Conservation (phyloP, 2,329 filamentous ascomycete genomes). For the Aspergillus persii region DNA sequence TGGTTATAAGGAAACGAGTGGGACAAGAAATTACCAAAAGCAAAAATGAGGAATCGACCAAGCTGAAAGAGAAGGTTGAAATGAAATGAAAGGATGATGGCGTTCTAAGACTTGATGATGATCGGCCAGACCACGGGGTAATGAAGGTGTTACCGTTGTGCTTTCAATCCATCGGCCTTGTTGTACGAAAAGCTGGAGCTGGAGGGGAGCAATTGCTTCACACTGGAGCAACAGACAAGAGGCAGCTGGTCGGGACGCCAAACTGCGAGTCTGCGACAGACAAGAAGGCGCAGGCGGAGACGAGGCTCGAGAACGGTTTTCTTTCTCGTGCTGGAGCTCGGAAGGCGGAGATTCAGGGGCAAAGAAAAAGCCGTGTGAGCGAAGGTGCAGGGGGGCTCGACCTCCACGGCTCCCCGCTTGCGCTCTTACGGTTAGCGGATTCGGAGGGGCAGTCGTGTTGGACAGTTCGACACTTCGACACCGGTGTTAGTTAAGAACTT, state of each 20-base stretch:
- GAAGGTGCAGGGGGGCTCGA: conserved; percentile 5
- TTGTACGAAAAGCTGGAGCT: not conserved
- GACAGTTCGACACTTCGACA: too few relatives aligned
- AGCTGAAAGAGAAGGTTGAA: conserved; percentile 10
- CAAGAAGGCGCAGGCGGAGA: not conserved
- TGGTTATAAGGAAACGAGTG: conserved; percentile 16
- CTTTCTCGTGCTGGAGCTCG: not conserved
- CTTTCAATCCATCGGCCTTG: not conserved
- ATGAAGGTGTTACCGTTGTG: not conserved
- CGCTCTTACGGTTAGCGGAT: conserved; percentile 3
- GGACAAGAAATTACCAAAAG: conserved; percentile 19
- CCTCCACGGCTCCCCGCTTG: conserved; percentile 8
- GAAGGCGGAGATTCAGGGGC: conserved; percentile 18
- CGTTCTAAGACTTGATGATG: conserved; percentile 19
- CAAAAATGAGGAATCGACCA: conserved; percentile 13
- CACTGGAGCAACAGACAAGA: not conserved
- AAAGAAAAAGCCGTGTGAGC: conserved; percentile 3
- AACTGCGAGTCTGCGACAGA: not conserved
- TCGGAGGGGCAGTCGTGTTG: not conserved
- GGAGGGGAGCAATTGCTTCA: not conserved
- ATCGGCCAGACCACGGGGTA: conserved; percentile 17
- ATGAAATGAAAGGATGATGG: conserved; percentile 11
- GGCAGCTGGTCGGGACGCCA: not conserved
- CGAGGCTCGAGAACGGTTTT: conserved; percentile 11
- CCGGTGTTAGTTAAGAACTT: too few relatives aligned